Conservation (phyloP, 306 rosid genomes). For the Hippophae gyantsensis region DNA sequence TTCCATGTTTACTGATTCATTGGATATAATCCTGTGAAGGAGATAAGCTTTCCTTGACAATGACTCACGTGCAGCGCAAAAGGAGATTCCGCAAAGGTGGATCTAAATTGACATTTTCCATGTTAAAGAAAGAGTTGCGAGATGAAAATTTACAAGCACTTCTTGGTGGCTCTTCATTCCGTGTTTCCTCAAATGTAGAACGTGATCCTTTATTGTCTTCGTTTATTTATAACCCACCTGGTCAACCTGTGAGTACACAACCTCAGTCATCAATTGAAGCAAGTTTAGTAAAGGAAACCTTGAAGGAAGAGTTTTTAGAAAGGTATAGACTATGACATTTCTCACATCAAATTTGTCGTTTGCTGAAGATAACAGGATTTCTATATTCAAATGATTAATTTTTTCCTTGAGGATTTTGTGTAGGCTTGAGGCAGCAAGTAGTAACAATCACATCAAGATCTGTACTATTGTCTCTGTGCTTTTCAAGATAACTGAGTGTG, state of each 20-base stretch:
- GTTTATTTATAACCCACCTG: constrained; percentile 50
- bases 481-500: too few relatives aligned
- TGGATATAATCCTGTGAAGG: background rate
- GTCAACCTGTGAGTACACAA: constrained; percentile 32
- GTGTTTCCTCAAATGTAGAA: constrained; percentile 45
- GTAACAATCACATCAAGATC: too few relatives aligned
- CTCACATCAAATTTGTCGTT: too few relatives aligned
- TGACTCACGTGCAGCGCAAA: constrained; percentile 68
- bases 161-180: constrained; percentile 50
- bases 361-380: too few relatives aligned
- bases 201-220: constrained; percentile 79
- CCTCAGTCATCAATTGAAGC: constrained; percentile 37
- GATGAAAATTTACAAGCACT: constrained; percentile 76
- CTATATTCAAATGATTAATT: too few relatives aligned
- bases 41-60: constrained; percentile 38
- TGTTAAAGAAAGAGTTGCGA: constrained; percentile 66
- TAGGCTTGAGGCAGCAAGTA: too few relatives aligned
- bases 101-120: constrained; percentile 50
- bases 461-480: too few relatives aligned
- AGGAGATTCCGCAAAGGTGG: constrained; percentile 62
- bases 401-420: too few relatives aligned
- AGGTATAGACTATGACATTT: constrained; percentile 22
- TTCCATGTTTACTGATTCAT: too few relatives aligned
- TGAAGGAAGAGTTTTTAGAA: constrained; percentile 32
- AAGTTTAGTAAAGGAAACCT: constrained; percentile 32